Evolutionary conservation across 768 basidiomycete genomes (phyloP).

Genomic region (Panellus pusillus): DNA sequence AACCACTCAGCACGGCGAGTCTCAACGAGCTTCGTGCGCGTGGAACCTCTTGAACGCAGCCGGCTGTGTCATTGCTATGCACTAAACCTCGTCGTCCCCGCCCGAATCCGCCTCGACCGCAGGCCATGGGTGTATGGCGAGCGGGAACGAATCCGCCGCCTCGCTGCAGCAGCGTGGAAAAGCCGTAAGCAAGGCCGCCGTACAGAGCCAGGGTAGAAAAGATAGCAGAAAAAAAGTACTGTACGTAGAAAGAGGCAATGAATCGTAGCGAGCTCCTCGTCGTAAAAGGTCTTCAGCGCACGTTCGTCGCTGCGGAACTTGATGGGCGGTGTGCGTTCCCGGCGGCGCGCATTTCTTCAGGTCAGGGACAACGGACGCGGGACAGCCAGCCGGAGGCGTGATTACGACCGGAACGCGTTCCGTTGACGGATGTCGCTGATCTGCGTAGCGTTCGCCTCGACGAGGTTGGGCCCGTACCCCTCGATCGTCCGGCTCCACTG

Average conservation of each 20-base stretch:
- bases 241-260: no score
- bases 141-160: no score
- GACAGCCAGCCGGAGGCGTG: conserved; percentile 74
- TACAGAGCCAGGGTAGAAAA: conserved; percentile 19
- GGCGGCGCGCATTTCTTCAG: conserved; percentile 68
- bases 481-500: conserved; percentile 83
- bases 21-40: no score
- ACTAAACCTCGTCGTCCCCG: no score
- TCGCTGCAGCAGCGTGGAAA: no score
- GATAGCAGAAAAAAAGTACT: no score
- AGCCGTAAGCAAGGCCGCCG: no score
- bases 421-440: conserved; percentile 83
- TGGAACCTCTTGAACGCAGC: no score
- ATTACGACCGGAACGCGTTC: conserved; percentile 91
- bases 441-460: conserved; percentile 91
- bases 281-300: conserved; percentile 66
- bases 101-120: no score
- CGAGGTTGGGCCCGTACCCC: conserved; percentile 85
- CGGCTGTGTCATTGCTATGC: no score
- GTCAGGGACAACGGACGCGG: conserved; percentile 70
- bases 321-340: conserved; percentile 57
- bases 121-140: no score
- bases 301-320: conserved; percentile 64
- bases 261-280: conserved; percentile 56
- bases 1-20: no score